Percentiles rank a stretch among this genome's conserved stretches.
phyloP scores from a whole-genome alignment of 1,284 basidiomycete species.

The Austropuccinia psidii region DNA sequence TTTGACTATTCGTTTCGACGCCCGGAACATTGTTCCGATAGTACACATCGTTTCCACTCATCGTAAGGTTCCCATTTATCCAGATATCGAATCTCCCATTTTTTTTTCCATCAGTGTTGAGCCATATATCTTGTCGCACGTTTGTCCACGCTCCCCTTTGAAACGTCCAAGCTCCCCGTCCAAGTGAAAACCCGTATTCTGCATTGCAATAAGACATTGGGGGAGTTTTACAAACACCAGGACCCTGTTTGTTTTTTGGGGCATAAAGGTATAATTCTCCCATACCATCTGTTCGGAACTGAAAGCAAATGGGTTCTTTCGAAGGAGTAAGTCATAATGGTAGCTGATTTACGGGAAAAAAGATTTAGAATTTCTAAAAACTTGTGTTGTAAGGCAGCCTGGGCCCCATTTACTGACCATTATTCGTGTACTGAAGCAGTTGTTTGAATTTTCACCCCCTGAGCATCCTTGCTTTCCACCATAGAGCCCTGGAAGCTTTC shows the following conservation, averaged over 20 bases:
- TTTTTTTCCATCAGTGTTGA: constrained; percentile 36
- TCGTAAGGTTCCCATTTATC: constrained; percentile 18
- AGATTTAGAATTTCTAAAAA: too few species aligned
- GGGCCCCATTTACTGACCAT: constrained; percentile 48
- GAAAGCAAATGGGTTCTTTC: neutral
- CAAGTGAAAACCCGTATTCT: constrained; percentile 40
- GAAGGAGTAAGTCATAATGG: neutral
- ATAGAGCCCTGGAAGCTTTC: constrained; percentile 51
- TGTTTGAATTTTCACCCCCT: constrained; percentile 48
- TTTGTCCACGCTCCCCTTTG: constrained; percentile 38
- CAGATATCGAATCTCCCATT: constrained; percentile 36
- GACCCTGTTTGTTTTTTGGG: constrained; percentile 39
- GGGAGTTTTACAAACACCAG: constrained; percentile 31
- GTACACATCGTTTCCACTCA: neutral
- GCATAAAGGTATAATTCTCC: constrained; percentile 56
- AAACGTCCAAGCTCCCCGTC: constrained; percentile 39
- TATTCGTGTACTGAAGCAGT: constrained; percentile 49
- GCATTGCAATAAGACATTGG: constrained; percentile 39
- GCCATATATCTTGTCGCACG: constrained; percentile 39
- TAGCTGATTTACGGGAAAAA: neutral
- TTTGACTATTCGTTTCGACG: neutral
- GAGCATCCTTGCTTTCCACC: constrained; percentile 49
- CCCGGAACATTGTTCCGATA: neutral
- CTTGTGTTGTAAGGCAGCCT: neutral
- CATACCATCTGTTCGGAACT: constrained; percentile 40